phyloP scores from a whole-genome alignment of 2,329 filamentous ascomycete genomes.

The Penicillium griseofulvum region DNA sequence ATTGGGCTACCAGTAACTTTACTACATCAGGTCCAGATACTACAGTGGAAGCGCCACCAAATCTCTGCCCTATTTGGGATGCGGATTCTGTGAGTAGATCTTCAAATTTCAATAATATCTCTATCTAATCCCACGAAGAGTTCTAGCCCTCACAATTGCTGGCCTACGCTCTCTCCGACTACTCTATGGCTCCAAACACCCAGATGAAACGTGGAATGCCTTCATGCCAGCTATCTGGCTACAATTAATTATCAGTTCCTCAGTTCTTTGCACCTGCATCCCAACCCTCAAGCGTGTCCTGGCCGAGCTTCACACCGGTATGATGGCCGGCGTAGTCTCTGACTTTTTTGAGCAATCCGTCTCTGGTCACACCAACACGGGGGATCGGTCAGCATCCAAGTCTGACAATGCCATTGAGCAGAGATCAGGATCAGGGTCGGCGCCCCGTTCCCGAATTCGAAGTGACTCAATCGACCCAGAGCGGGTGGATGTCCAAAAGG shows the following conservation, averaged over 20 bases:
- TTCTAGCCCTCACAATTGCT: constrained; percentile 8
- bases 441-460: background rate
- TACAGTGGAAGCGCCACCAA: constrained; percentile 5
- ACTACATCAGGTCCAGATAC: constrained; percentile 13
- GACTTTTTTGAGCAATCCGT: constrained; percentile 11
- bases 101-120: background rate
- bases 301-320: constrained; percentile 12
- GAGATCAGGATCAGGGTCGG: background rate
- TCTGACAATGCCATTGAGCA: background rate
- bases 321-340: constrained; percentile 10
- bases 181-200: background rate
- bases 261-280: constrained; percentile 10
- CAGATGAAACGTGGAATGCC: constrained; percentile 7
- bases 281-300: constrained; percentile 11
- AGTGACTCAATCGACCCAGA: background rate
- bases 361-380: background rate
- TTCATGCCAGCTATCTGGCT: constrained; percentile 13
- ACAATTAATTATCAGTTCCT: constrained; percentile 9
- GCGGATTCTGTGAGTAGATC: constrained; percentile 5
- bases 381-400: background rate
- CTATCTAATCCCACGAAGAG: constrained; percentile 1
- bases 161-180: constrained; percentile 4
- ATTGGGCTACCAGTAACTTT: constrained; percentile 6
- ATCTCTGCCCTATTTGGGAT: constrained; percentile 11
- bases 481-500: background rate